Base-by-base conservation (phyloP, 805 yeast species). In the Ogataea saltuana region DNA sequence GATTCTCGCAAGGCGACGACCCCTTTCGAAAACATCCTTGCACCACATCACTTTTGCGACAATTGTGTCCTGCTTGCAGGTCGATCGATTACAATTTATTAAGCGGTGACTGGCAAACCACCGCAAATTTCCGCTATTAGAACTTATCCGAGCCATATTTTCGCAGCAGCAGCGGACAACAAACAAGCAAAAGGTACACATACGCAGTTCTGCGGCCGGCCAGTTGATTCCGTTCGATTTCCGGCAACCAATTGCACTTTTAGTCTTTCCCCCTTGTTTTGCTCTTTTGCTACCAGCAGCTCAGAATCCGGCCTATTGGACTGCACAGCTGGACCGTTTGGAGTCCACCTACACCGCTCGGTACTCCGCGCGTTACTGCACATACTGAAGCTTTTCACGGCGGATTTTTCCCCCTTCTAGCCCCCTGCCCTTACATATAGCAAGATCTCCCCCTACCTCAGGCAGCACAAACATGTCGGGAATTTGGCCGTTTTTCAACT, bases 401-500 rank as follows among this genome's bases (percentile, higher is more conserved):
- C n/a, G n/a, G n/a, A n/a, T n/a, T n/a, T n/a, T n/a, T n/a, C n/a
- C n/a, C n/a, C n/a, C n/a, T n/a, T n/a, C n/a, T n/a, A n/a, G n/a
- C n/a, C n/a, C n/a, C n/a, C n/a, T n/a, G n/a, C n/a, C n/a, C n/a
- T n/a, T n/a, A n/a, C n/a, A n/a, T n/a, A n/a, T n/a, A n/a, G n/a
- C n/a, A n/a, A n/a, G n/a, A n/a, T n/a, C n/a, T n/a, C n/a, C n/a
- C n/a, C n/a, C n/a, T n/a, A n/a, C n/a, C n/a, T n/a, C n/a, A n/a
- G n/a, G 15, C 22, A 41, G 13, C 6, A 3, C 25, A 38, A 49
- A 7, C 22, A 63, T 65, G 68, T 63, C 68, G 33, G 62, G 65
- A 39, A 65, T 66, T 41, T 66, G 71, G 71, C 70, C 71, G 6
- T 66, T 66, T 47, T 66, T 65, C 55, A 64, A 66, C 46, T 51